Conservation (phyloP, 257 asterid genomes). For the Salvia rosmarinus region DNA sequence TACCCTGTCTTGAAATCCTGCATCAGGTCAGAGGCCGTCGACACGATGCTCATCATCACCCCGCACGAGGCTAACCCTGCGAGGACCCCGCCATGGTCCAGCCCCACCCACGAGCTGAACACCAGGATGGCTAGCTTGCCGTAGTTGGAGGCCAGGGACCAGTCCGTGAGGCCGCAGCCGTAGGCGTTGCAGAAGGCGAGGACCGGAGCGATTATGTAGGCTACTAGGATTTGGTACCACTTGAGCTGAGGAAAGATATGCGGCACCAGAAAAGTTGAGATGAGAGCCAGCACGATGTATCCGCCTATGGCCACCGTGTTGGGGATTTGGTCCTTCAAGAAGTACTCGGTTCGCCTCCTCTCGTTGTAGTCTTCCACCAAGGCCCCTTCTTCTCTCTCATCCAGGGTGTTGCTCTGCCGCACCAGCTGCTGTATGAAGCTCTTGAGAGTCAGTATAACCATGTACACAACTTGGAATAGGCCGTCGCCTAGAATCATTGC, state of each 20-base stretch:
- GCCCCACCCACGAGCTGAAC: conserved; percentile 68
- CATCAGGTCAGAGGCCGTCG: conserved; percentile 70
- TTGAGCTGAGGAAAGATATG: conserved; percentile 51
- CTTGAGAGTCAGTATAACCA: conserved; percentile 39
- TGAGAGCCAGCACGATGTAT: conserved; percentile 42
- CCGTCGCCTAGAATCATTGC: conserved; percentile 87
- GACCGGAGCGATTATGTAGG: conserved; percentile 53
- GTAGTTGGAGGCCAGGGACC: conserved; percentile 76
- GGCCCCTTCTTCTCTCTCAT: background rate
- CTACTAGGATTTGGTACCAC: conserved; percentile 59
- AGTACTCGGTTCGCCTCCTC: conserved; percentile 42
- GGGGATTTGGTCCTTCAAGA: conserved; percentile 63
- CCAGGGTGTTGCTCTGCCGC: conserved; percentile 8
- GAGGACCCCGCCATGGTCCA: conserved; percentile 55
- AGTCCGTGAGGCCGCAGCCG: conserved; percentile 74
- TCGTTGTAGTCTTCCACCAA: conserved; percentile 36
- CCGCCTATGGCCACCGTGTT: conserved; percentile 43
- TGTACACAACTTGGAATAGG: conserved; percentile 59
- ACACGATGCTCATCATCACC: conserved; percentile 71
- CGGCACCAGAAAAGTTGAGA: conserved; percentile 46
- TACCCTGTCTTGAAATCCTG: conserved; percentile 75
- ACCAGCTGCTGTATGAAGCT: conserved; percentile 34
- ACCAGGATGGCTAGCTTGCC: conserved; percentile 67
- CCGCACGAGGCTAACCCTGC: conserved; percentile 79
- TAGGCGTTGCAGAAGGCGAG: conserved; percentile 78